phyloP scores from a whole-genome alignment of 768 basidiomycete species.

The Fomitopsis pulvina region DNA sequence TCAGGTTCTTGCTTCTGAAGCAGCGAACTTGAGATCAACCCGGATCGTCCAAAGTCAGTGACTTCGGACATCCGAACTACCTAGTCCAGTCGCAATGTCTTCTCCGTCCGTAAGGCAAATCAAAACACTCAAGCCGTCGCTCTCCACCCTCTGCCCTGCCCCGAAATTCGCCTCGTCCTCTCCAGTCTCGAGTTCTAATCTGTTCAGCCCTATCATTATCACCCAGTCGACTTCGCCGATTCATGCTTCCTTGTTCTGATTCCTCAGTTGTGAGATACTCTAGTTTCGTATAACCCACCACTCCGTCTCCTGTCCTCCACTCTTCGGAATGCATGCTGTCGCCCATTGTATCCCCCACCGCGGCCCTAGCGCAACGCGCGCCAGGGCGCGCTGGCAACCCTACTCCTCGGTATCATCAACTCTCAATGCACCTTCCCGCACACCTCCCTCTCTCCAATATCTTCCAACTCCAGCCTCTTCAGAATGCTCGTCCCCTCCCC shows the following conservation, averaged over 20 bases:
- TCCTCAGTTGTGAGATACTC: slow-evolving; percentile 8
- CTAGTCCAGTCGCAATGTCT: slow-evolving; percentile 18
- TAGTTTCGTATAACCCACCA: slow-evolving; percentile 12
- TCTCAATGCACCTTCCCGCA: slow-evolving; percentile 28
- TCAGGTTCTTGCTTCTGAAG: slow-evolving; percentile 13
- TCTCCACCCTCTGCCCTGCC: neutral
- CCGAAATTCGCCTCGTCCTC: slow-evolving; percentile 2
- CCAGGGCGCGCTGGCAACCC: slow-evolving; percentile 77
- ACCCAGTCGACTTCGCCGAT: slow-evolving; percentile 10
- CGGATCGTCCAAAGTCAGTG: slow-evolving; percentile 27
- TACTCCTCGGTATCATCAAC: slow-evolving; percentile 44
- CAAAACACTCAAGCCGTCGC: slow-evolving; percentile 20
- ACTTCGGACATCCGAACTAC: slow-evolving; percentile 23
- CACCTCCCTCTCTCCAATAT: slow-evolving; percentile 30
- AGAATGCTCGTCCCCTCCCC: slow-evolving; percentile 39
- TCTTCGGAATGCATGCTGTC: slow-evolving; percentile 28
- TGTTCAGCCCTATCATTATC: slow-evolving; percentile 15
- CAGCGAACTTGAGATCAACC: slow-evolving; percentile 13
- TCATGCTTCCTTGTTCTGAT: slow-evolving; percentile 20
- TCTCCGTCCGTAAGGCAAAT: slow-evolving; percentile 1
- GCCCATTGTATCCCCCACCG: slow-evolving; percentile 59
- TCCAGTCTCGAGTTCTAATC: neutral
- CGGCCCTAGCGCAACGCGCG: slow-evolving; percentile 57
- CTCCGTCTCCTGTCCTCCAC: slow-evolving; percentile 10
- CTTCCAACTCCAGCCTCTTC: slow-evolving; percentile 55